Percentiles rank a stretch among this genome's conserved stretches.
Conservation (phyloP, 345 rosid species). For the Dovyalis caffra region DNA sequence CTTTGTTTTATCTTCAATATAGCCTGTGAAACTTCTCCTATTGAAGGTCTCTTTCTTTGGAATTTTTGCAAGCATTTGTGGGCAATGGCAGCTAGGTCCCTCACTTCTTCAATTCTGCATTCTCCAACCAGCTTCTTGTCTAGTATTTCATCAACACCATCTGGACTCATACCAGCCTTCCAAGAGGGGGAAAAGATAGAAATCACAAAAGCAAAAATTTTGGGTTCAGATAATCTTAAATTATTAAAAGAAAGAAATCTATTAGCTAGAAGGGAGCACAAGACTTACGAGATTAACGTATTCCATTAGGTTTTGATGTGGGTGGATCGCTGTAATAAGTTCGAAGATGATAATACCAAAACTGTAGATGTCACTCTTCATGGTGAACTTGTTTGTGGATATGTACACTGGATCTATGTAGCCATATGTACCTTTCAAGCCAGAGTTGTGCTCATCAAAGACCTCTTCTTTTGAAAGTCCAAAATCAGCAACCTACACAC, state of each 20-base stretch:
- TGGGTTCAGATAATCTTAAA: neutral
- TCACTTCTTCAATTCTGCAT: slow-evolving; percentile 64
- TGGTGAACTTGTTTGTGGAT: slow-evolving; percentile 75
- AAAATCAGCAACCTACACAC: slow-evolving; percentile 93
- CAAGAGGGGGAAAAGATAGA: slow-evolving; percentile 1
- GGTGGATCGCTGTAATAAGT: slow-evolving; percentile 91
- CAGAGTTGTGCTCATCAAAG: slow-evolving; percentile 65
- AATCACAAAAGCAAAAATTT: neutral
- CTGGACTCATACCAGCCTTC: slow-evolving; percentile 84
- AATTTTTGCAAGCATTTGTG: slow-evolving; percentile 68
- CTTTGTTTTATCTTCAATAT: slow-evolving; percentile 68
- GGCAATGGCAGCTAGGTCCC: slow-evolving; percentile 60
- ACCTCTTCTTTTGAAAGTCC: slow-evolving; percentile 90
- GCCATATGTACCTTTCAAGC: slow-evolving; percentile 92
- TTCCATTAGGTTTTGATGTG: slow-evolving; percentile 92
- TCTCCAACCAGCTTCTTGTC: slow-evolving; percentile 64
- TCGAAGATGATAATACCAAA: slow-evolving; percentile 88
- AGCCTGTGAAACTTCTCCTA: slow-evolving; percentile 78
- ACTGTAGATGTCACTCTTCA: slow-evolving; percentile 88
- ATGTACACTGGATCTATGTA: slow-evolving; percentile 86
- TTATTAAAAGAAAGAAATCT: neutral
- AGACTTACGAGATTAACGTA: slow-evolving; percentile 75
- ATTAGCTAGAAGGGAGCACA: neutral
- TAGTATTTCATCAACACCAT: slow-evolving; percentile 81
- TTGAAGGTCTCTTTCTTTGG: slow-evolving; percentile 77